Evolutionary conservation across 1,284 basidiomycete species (phyloP), one percentile per base, ranked within the genome.

Genomic region (Rhizoctonia solani): DNA sequence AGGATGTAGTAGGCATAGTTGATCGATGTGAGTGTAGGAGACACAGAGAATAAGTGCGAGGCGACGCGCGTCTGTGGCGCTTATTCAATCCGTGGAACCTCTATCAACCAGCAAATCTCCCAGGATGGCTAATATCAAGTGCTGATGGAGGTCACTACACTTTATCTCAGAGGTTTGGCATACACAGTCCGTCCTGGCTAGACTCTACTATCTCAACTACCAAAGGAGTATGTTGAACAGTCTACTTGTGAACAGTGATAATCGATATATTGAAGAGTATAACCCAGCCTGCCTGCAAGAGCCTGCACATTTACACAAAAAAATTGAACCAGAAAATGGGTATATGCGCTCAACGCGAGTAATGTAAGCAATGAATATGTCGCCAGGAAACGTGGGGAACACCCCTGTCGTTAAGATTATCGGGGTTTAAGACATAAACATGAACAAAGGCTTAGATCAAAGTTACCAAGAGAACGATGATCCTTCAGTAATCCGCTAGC

Each of bases 1-100:
- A 63, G n/a, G 55, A 47, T 19, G 68, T 69, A 30, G 66, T 69
- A 46, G 68, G 68, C 68, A 69, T 69, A 23, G 14, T 39, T 19
- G 30, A 6, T 27, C 50, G 41, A 14, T n/a, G 4, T 14, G 46
- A 50, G 56, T 25, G 8, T 19, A 4, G 27, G 16, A 37, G 46
- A 46, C 23, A 23, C 14, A 37, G 14, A 27, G 42, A 25, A 30
- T 6, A 9, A 46, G 5, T 9, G n/a, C 9, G 5, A 58, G 6
- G 44, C 41, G 41, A 61, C 56, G 56, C 56, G 56, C 56, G 56
- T 61, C 56, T 9, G 46, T 23, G 46, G 56, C 56, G 56, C 56
- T 61, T 49, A 49, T 29, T 23, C n/a, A 9, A 25, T 30, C 44
- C 44, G 25, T 19, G 49, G 49, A 52, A 52, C 44, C 21, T 47